Conservation (phyloP, 495 filamentous ascomycete genomes). For the Stereocaulon alpinum region DNA sequence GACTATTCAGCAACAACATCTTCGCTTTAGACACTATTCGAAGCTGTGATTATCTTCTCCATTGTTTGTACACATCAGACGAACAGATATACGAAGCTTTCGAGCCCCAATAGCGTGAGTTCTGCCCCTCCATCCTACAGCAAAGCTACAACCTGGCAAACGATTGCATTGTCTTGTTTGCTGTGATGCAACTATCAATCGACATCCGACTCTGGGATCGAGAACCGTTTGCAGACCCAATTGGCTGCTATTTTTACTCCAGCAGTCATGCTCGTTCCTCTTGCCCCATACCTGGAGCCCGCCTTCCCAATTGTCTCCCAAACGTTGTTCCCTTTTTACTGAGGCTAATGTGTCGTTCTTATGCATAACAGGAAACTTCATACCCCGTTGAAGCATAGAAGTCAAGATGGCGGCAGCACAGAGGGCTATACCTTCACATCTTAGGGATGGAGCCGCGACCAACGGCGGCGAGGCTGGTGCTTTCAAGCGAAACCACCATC, state of each 20-base stretch:
- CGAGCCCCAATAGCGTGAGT: neutral
- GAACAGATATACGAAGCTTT: neutral
- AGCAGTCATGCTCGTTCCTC: neutral
- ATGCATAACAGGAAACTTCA: no score
- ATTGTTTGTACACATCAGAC: neutral
- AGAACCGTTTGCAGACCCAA: neutral
- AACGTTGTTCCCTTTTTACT: neutral
- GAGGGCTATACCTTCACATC: slow-evolving; percentile 67
- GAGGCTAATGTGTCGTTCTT: neutral
- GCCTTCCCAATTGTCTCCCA: neutral
- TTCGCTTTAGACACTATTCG: no score
- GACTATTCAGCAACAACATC: neutral
- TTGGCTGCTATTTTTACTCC: neutral
- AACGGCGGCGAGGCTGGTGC: slow-evolving; percentile 44
- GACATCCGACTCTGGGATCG: neutral
- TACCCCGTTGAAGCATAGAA: neutral
- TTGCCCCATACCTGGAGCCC: neutral
- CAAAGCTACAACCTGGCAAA: neutral
- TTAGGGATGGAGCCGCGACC: slow-evolving; percentile 41
- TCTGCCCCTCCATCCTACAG: neutral
- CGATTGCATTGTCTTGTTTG: neutral
- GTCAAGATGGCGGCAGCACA: slow-evolving; percentile 54
- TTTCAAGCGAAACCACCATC: slow-evolving; percentile 68
- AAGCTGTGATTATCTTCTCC: neutral
- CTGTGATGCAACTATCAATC: neutral